A percentile compares a stretch with the other conserved stretches of the same genome.
Evolutionary conservation across 169 alveolate species (phyloP).

Genomic region (Plasmodium berghei): DNA sequence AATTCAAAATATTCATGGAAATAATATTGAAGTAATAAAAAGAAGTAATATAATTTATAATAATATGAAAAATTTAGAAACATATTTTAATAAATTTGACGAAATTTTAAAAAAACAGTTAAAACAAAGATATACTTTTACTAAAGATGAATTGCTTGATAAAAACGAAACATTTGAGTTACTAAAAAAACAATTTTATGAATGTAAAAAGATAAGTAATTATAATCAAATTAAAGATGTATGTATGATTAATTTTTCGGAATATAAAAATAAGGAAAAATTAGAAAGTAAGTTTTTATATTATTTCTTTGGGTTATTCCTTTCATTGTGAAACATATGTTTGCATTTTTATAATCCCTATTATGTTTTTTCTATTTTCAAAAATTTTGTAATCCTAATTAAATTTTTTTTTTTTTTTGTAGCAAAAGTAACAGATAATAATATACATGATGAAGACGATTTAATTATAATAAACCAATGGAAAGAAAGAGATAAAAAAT

Average conservation of each 20-base stretch:
- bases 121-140: constrained; percentile 24
- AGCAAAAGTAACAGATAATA: constrained; percentile 73
- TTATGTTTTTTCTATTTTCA: background rate
- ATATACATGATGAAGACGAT: constrained; percentile 77
- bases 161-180: constrained; percentile 40
- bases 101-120: constrained; percentile 47
- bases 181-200: constrained; percentile 46
- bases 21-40: constrained; percentile 63
- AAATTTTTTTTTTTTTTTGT: constrained; percentile 16
- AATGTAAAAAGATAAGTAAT: constrained; percentile 61
- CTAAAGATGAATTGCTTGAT: constrained; percentile 40
- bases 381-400: background rate
- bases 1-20: constrained; percentile 49
- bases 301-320: background rate
- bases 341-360: background rate
- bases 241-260: constrained; percentile 8
- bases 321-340: background rate
- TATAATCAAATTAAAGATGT: constrained; percentile 44
- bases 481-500: constrained; percentile 81
- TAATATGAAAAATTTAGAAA: constrained; percentile 56
- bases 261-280: constrained; percentile 31
- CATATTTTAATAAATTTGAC: constrained; percentile 53
- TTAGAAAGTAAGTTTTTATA: constrained; percentile 20
- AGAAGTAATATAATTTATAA: constrained; percentile 61
- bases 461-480: constrained; percentile 79